Base-by-base conservation (phyloP, 805 yeast species). In the Saturnispora sekii region DNA sequence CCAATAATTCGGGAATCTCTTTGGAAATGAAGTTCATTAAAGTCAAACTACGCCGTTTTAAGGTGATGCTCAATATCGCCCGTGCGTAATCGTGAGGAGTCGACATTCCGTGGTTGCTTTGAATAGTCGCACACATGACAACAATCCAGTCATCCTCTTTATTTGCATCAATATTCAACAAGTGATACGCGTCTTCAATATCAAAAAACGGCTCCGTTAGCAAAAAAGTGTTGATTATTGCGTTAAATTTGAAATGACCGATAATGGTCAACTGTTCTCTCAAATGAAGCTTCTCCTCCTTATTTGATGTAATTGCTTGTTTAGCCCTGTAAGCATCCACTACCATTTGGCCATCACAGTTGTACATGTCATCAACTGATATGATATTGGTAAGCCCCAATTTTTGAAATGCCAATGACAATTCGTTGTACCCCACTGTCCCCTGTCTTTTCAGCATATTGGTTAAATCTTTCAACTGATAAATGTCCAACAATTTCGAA, bases 71-170 rank as follows among this genome's bases (percentile, higher is more conserved):
- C 21, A 77, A 63, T 37, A 84, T 62, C 1, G 88, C 78, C 46
- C 81, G 69, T 39, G 76, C 72, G 44, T 68, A 62, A n/a, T 54
- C 48, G 30, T 74, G 51, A 33, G 63, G 66, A 42, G 72, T 56
- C 43, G 70, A 67, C 1, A 67, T 68, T 1, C 55, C 49, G 40
- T 38, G 47, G 26, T 84, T 94, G 35, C 74, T 74, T 2, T 71
- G 55, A 48, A 79, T 78, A 36, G 82, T 68, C 46, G 82, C 79
- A 55, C 76, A 84, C 0, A 94, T 89, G 1, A 94, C 82, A 28
- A 78, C 69, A 3, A 86, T 74, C 37, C 84, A 77, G 50, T 84
- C 93, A 56, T 81, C 85, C 47, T 75, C 81, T 11, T 79, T 76
- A 0, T 68, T 61, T 1, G 69, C 67, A 43, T 70, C 70, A 14